Base-by-base conservation (phyloP, 371 early-diverging fungal genomes). In the Apophysomyces sp. region DNA sequence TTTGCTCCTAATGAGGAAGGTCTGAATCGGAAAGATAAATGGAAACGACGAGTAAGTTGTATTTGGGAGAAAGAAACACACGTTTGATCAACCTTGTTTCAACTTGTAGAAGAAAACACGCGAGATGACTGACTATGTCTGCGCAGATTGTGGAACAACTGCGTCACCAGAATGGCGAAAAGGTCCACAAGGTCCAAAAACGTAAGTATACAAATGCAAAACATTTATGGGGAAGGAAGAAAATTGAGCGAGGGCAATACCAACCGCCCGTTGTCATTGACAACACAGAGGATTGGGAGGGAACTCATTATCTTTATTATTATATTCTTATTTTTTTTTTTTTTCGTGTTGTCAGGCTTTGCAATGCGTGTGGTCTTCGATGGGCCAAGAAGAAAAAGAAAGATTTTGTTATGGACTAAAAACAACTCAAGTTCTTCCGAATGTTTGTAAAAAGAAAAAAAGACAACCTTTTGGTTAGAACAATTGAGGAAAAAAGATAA, bases 81-180 rank as follows among this genome's bases (percentile, higher is more conserved):
- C 8, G 12, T 34, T 28, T 51, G 13, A 29, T 39, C 34, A 53
- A 28, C 6, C 4, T 13, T 6, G 5, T 9, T n/a, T 31, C 27
- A 51, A 24, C 31, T 51, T 21, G 28, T 54, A 68, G 59, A 63
- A 63, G 58, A 57, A 41, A 21, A 9, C 15, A 16, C n/a, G 63
- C 66, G 16, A 53, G 52, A 57, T 66, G 5, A n/a, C n/a, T 34
- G 54, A 63, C 39, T 28, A 65, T 64, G n/a, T 76, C 58, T 66
- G 71, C 39, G 61, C 72, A 8, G 82, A 77, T 18, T 95, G 95
- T 76, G 83, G 84, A 16, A 89, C 88, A 16, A 89, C 89, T 0
- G 84, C 86, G 26, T 89, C 94, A 0, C 92, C 94, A 11, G 90
- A 89, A 59, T 95, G 96, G 94, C 82, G 94, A 56, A 83, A 85